Evolutionary conservation across 208 protist species (phyloP).

Genomic region (Acanthamoeba castellanii): DNA sequence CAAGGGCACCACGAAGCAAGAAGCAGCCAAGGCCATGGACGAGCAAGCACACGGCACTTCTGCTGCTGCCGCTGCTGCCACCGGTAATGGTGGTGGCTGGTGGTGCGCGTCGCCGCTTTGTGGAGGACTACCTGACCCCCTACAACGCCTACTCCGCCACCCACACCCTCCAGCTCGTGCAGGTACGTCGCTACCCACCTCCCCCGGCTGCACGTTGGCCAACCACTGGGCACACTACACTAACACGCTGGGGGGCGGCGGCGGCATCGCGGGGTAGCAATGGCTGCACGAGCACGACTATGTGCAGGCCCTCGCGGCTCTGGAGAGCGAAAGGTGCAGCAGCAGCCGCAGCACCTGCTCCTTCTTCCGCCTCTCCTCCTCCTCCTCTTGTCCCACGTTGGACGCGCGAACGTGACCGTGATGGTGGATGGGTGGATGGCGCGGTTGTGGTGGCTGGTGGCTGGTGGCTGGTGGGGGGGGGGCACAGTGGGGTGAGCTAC

Average conservation of each 20-base stretch:
- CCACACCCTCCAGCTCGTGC: not conserved
- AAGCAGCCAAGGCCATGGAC: not conserved
- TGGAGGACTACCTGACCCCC: not conserved
- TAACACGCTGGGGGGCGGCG: no score
- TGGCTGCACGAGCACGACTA: constrained; percentile 41
- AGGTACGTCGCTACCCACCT: not conserved
- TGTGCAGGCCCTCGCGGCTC: not conserved
- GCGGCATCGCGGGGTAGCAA: not conserved
- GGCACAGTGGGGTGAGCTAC: not conserved
- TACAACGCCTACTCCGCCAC: not conserved
- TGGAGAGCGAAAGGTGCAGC: constrained; percentile 11
- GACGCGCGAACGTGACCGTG: not conserved
- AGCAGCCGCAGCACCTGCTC: no score
- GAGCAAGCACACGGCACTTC: not conserved
- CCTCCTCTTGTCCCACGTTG: not conserved
- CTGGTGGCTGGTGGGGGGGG: no score
- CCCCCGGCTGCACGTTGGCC: not conserved
- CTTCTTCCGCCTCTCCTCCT: not conserved
- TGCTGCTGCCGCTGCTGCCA: not conserved
- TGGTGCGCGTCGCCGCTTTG: not conserved
- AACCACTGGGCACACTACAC: no score
- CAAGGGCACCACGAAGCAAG: not conserved
- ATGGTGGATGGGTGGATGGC: no score
- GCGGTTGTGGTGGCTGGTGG: not conserved
- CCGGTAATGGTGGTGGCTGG: no score